Conservation (phyloP, 176 grass and related monocot genomes). For the Dactylis glomerata region DNA sequence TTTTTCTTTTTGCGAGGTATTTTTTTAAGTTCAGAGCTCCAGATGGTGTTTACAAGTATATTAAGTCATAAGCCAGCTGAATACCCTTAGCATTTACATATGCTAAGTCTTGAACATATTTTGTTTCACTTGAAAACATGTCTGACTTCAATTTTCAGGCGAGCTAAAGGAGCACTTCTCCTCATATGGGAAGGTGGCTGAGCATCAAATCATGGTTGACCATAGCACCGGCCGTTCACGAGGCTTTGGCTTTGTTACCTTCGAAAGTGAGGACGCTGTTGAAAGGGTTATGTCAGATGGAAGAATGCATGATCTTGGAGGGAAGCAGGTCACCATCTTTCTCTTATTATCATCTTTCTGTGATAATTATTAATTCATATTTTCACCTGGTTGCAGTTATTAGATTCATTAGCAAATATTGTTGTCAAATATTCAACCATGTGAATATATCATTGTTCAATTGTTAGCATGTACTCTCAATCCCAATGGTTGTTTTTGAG, state of each 20-base stretch:
- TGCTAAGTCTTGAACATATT: not conserved
- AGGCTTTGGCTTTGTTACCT: constrained; percentile 98
- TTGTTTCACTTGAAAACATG: not conserved
- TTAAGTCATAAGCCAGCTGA: not conserved
- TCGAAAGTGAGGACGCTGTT: constrained; percentile 86
- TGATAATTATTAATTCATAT: not conserved
- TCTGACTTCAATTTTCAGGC: constrained; percentile 36
- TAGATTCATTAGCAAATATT: not conserved
- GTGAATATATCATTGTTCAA: not conserved
- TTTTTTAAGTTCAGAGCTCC: not conserved
- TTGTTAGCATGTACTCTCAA: not conserved
- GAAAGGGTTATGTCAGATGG: constrained; percentile 86
- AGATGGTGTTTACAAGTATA: not conserved
- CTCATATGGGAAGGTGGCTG: constrained; percentile 61
- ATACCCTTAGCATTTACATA: not conserved
- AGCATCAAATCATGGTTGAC: constrained; percentile 98
- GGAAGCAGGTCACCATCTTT: constrained; percentile 64
- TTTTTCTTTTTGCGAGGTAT: not conserved
- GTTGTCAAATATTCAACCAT: not conserved
- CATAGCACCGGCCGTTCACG: constrained; percentile 90
- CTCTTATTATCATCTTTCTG: not conserved
- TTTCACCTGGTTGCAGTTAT: constrained; percentile 6
- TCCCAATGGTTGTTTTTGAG: not conserved
- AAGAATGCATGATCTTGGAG: constrained; percentile 91
- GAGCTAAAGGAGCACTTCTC: constrained; percentile 91